A percentile compares a stretch with the other conserved stretches of the same genome.
These are phyloP conservation scores for Zychaea mexicana DNA, from an alignment of 371 early-diverging fungal genomes.

Conservation along the genomic window DNA sequence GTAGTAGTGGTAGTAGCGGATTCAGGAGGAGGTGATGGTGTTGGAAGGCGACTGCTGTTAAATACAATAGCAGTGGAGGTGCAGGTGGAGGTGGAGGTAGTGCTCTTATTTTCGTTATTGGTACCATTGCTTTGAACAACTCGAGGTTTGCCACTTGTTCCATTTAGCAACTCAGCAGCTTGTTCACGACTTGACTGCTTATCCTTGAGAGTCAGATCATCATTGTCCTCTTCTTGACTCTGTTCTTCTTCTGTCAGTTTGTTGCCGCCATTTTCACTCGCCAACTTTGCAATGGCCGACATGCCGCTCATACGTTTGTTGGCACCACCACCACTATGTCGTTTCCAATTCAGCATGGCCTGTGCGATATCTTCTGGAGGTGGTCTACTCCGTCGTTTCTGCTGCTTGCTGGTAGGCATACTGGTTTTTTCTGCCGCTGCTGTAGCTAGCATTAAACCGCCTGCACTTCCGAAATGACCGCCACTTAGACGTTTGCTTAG, in stretches of 20 bases:
- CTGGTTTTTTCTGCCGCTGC: slow-evolving; percentile 12
- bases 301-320: slow-evolving; percentile 9
- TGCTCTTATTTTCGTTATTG: too few relatives aligned
- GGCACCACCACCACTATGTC: slow-evolving; percentile 26
- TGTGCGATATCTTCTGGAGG: slow-evolving; percentile 39
- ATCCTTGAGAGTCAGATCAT: slow-evolving; percentile 1
- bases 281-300: slow-evolving; percentile 4
- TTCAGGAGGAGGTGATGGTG: too few relatives aligned
- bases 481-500: slow-evolving; percentile 49
- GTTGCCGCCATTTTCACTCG: neutral
- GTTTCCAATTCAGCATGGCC: slow-evolving; percentile 47
- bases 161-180: slow-evolving; percentile 13
- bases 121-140: too few relatives aligned
- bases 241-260: slow-evolving; percentile 2
- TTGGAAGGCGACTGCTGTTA: too few relatives aligned
- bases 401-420: slow-evolving; percentile 9
- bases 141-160: neutral
- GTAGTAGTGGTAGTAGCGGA: neutral
- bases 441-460: slow-evolving; percentile 44
- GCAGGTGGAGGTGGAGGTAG: too few relatives aligned
- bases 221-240: slow-evolving; percentile 10
- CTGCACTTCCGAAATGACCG: slow-evolving; percentile 55
- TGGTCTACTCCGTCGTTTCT: slow-evolving; percentile 23
- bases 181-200: slow-evolving; percentile 4
- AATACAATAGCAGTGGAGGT: too few relatives aligned